Percentiles rank a stretch among this genome's conserved stretches.
These are phyloP conservation scores for Mycena rosella DNA, from an alignment of 768 basidiomycete genomes.

Conservation along the genomic window DNA sequence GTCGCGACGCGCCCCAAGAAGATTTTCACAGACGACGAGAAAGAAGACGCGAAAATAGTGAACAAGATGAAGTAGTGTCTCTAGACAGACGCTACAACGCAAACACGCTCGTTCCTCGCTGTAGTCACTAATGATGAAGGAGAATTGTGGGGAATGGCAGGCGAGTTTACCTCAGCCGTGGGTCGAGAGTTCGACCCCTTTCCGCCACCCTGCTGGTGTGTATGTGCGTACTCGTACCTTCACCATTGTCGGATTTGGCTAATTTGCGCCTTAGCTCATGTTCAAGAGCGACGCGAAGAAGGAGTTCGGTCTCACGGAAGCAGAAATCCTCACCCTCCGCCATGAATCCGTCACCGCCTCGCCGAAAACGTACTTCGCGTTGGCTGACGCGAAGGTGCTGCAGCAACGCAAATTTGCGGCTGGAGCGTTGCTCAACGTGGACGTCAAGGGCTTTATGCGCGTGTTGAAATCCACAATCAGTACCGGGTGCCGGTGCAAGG, in stretches of 20 bases:
- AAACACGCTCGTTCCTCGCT: no score
- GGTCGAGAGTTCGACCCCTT: background rate
- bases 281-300: slow-evolving; percentile 30
- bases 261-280: background rate
- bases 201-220: background rate
- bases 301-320: slow-evolving; percentile 21
- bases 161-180: background rate
- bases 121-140: no score
- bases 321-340: slow-evolving; percentile 19
- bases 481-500: background rate
- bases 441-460: background rate
- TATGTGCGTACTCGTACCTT: background rate
- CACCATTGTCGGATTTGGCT: background rate
- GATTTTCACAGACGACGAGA: slow-evolving; percentile 11
- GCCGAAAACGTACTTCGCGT: slow-evolving; percentile 20
- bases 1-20: background rate
- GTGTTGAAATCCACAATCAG: background rate
- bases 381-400: slow-evolving; percentile 5
- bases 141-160: slow-evolving; percentile 3
- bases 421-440: slow-evolving; percentile 8
- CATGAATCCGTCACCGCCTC: slow-evolving; percentile 13
- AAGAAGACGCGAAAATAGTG: slow-evolving; percentile 12
- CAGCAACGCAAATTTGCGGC: slow-evolving; percentile 24
- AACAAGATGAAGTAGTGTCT: slow-evolving; percentile 12
- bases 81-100: no score